These are phyloP conservation scores for Dactylonectria estremocensis DNA, from an alignment of 2,329 filamentous ascomycete genomes.

Conservation along the genomic window DNA sequence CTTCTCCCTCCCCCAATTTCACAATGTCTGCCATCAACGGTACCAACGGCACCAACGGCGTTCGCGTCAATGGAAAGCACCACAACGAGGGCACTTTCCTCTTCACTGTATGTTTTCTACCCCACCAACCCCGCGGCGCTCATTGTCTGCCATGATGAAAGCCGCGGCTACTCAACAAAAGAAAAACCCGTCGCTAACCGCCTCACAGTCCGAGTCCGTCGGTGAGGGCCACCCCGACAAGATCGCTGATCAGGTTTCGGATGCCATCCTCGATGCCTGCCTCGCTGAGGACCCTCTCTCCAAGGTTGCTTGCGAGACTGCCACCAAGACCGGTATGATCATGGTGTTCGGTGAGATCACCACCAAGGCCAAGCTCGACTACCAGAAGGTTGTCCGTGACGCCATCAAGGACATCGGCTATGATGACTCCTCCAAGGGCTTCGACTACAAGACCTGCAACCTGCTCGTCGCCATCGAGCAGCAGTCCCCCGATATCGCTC, in stretches of 20 bases:
- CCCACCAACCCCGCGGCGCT: slow-evolving; percentile 19
- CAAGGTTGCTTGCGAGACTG: slow-evolving; percentile 99
- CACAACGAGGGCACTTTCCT: slow-evolving; percentile 82
- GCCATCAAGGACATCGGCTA: slow-evolving; percentile 99
- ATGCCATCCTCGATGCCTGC: slow-evolving; percentile 99
- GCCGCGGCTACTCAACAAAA: slow-evolving; percentile 26
- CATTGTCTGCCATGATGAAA: slow-evolving; percentile 30
- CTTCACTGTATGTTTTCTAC: slow-evolving; percentile 76
- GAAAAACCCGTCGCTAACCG: slow-evolving; percentile 44
- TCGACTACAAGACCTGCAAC: slow-evolving; percentile 99
- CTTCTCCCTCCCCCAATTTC: slow-evolving; percentile 50
- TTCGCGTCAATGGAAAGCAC: slow-evolving; percentile 58
- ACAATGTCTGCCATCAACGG: slow-evolving; percentile 71
- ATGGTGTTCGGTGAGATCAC: slow-evolving; percentile 99
- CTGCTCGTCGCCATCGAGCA: slow-evolving; percentile 99
- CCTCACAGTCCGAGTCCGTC: slow-evolving; percentile 83
- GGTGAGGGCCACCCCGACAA: slow-evolving; percentile 95
- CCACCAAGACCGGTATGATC: slow-evolving; percentile 99
- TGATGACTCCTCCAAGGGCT: slow-evolving; percentile 96
- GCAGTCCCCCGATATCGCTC: slow-evolving; percentile 98
- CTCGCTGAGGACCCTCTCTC: slow-evolving; percentile 94
- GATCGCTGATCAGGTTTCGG: slow-evolving; percentile 98
- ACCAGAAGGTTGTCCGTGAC: slow-evolving; percentile 96
- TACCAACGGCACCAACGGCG: slow-evolving; percentile 59
- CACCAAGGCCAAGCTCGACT: slow-evolving; percentile 95